Evolutionary conservation across 2,329 filamentous ascomycete genomes (phyloP), one percentile per base, ranked within the genome.

Genomic region (Arthrobotrys musiformis): DNA sequence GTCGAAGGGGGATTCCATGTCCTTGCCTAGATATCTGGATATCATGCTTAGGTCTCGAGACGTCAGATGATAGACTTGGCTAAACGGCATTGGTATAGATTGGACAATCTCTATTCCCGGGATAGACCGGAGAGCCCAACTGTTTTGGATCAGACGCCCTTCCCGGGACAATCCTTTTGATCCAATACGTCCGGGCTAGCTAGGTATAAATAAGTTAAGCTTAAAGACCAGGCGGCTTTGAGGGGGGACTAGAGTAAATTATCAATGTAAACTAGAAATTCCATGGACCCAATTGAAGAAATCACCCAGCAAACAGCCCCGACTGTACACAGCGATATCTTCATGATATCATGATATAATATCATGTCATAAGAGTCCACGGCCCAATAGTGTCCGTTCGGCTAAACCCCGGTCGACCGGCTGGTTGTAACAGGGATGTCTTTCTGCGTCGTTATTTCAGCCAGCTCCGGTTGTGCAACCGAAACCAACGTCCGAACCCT

Each of bases 1-100:
- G 73, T 77, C 4, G 60, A 66, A n/a, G 54, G 52, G 11, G 60
- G 66, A 8, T 77, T 77, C 40, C 30, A 54, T 3, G 73, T 70
- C 13, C 44, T 77, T 22, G 60, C 60, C 7, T 77, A 66, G 40
- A 33, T 26, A 35, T 15, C 8, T 37, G 8, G n/a, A 15, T 42
- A 24, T 48, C 13, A 13, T 13, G 22, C n/a, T 44, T 35, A 11
- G 30, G 30, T 5, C 30, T 35, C n/a, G n/a, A n/a, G n/a, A n/a
- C n/a, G n/a, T n/a, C n/a, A 40, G 7, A 37, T 37, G 19, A 15
- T 42, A 42, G n/a, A 42, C 40, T 42, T 42, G 37, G 2, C 17
- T 42, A 8, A 8, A 42, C 40, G 4, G 40, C 19, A 17, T 42
- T 2, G 35, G 1, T 15, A 40, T 40, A 15, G 35, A 5, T 9